phyloP scores from a whole-genome alignment of 176 grass and related monocot genomes.

The Avena eriantha region DNA sequence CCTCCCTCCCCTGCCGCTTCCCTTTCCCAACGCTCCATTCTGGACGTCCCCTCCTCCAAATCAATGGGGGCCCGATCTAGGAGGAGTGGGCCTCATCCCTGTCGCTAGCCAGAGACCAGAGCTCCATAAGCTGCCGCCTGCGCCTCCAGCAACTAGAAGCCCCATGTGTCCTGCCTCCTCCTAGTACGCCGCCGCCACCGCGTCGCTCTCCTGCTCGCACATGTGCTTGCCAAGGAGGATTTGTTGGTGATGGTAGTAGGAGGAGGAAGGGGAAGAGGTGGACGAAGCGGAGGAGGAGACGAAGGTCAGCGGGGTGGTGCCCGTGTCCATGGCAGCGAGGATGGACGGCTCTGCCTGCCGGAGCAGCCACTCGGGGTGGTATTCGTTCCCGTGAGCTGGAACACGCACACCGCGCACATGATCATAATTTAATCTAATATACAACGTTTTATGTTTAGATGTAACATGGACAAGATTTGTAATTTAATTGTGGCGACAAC shows the following conservation, averaged over 20 bases:
- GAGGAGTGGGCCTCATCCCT: too few species aligned
- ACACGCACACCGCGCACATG: slow-evolving; percentile 86
- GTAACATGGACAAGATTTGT: too few species aligned
- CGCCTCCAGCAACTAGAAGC: slow-evolving; percentile 52
- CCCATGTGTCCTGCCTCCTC: slow-evolving; percentile 46
- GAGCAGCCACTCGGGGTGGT: slow-evolving; percentile 93
- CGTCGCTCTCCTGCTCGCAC: slow-evolving; percentile 20
- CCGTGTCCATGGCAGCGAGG: slow-evolving; percentile 78
- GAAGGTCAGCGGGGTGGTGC: slow-evolving; percentile 79
- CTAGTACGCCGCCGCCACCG: slow-evolving; percentile 28
- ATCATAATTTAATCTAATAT: too few species aligned
- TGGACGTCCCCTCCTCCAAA: too few species aligned
- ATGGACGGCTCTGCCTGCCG: slow-evolving; percentile 95
- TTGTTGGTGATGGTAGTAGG: slow-evolving; percentile 24
- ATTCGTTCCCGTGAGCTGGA: slow-evolving; percentile 86
- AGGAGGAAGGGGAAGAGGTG: slow-evolving; percentile 29
- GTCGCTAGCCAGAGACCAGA: too few species aligned
- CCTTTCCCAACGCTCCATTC: too few species aligned
- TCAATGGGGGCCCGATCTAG: too few species aligned
- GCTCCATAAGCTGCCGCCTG: slow-evolving; percentile 44
- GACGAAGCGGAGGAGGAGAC: slow-evolving; percentile 56
- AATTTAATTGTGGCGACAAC: too few species aligned
- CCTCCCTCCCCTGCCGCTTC: too few species aligned
- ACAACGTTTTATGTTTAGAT: too few species aligned
- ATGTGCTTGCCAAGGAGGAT: slow-evolving; percentile 53